Evolutionary conservation across 495 filamentous ascomycete genomes (phyloP).

Genomic region (Aspergillus cavernicola): DNA sequence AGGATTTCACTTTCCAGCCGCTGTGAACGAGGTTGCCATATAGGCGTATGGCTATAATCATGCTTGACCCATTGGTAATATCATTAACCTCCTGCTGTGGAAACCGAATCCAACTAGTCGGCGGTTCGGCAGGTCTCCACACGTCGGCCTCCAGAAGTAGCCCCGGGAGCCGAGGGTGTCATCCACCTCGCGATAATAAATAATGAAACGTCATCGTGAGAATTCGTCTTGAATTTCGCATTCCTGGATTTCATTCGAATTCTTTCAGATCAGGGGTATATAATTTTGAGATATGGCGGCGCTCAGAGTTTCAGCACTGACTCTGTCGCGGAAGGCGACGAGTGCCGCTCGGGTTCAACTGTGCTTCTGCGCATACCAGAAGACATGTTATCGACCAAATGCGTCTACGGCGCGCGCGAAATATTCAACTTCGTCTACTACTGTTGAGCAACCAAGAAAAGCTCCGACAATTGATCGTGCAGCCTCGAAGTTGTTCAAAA

Average conservation of each 20-base stretch:
- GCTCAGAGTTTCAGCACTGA: conserved; percentile 25
- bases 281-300: conserved; percentile 23
- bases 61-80: too few species aligned
- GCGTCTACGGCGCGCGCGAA: conserved; percentile 8
- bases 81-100: too few species aligned
- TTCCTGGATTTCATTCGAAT: background rate
- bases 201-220: conserved; percentile 2
- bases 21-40: too few species aligned
- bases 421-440: conserved; percentile 29
- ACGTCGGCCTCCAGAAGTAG: conserved; percentile 42
- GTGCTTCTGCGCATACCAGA: conserved; percentile 23
- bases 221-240: too few species aligned
- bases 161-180: conserved; percentile 27
- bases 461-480: conserved; percentile 36
- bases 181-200: conserved; percentile 5
- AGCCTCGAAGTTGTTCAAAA: conserved; percentile 63
- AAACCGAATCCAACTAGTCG: background rate
- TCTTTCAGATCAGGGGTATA: background rate
- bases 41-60: background rate
- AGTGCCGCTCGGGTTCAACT: conserved; percentile 23
- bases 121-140: conserved; percentile 8
- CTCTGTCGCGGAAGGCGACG: conserved; percentile 28
- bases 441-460: conserved; percentile 10
- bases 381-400: conserved; percentile 10
- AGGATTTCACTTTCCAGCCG: conserved; percentile 35